Evolutionary conservation across 768 basidiomycete genomes (phyloP).

Genomic region (Lactarius sanguifluus): DNA sequence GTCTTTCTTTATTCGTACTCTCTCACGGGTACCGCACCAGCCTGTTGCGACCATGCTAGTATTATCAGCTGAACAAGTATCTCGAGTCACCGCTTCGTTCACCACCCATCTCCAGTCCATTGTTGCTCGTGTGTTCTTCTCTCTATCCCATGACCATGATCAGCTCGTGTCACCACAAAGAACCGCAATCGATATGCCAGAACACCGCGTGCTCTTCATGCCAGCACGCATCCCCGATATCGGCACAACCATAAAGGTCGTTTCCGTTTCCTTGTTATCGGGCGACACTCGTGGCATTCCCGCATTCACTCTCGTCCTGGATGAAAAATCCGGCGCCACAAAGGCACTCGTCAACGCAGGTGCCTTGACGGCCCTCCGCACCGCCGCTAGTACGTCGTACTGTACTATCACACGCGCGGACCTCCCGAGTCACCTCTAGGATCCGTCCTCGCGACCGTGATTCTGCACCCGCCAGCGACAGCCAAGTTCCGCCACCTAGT

Average conservation of each 20-base stretch:
- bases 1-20: too few species aligned
- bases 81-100: slow-evolving; percentile 46
- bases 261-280: slow-evolving; percentile 58
- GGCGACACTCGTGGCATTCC: slow-evolving; percentile 59
- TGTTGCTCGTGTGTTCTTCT: slow-evolving; percentile 30
- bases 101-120: slow-evolving; percentile 42
- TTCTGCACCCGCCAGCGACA: slow-evolving; percentile 43
- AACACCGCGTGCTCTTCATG: slow-evolving; percentile 78
- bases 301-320: slow-evolving; percentile 71
- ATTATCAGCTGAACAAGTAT: slow-evolving; percentile 54
- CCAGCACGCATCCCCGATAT: slow-evolving; percentile 58
- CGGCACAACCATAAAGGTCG: slow-evolving; percentile 77
- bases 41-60: too few species aligned
- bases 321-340: slow-evolving; percentile 66
- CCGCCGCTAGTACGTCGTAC: slow-evolving; percentile 66
- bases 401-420: neutral
- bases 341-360: slow-evolving; percentile 78
- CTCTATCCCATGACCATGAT: neutral
- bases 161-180: slow-evolving; percentile 51
- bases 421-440: slow-evolving; percentile 41
- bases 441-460: slow-evolving; percentile 62
- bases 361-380: slow-evolving; percentile 74
- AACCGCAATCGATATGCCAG: slow-evolving; percentile 49
- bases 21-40: slow-evolving; percentile 20
- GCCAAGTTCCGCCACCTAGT: slow-evolving; percentile 47